Base-by-base conservation (phyloP, 441 rosid genomes). In the Arabidopsis lyrata region DNA sequence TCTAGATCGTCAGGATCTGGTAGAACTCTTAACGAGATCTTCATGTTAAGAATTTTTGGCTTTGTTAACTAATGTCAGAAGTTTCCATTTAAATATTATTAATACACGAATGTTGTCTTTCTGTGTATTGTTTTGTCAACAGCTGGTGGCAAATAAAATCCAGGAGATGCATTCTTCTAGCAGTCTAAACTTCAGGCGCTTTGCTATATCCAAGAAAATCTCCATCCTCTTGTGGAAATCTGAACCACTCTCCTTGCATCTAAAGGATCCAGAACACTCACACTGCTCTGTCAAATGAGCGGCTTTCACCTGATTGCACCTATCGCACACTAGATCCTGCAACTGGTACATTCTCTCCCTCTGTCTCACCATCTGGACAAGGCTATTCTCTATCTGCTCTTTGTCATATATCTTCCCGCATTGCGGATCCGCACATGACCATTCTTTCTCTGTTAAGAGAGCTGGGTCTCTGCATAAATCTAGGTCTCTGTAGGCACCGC, bases 221-320 rank as follows among this genome's bases (percentile, higher is more conserved):
- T 84, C 87, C 97, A 91, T 91, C 81, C 78, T 88, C 64, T 82
- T 74, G 4, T 70, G 82, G 77, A 90, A 95, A 66, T 90, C 93
- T 12, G 92, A 72, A 6, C 56, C 71, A 8, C 80, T 89, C 81
- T 92, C 99, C 83, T 83, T 89, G 86, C 98, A 93, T 73, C 82
- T 77, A 63, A 79, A 91, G 11, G 93, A 84, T 70, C 98, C 98
- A 18, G 86, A 89, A 61, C 99, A 95, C 20, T 79, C 81, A 45
- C 99, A 95, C 73, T 89, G 96, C 83, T 91, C 91, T n/a, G 93
- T 81, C 73, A 95, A 75, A 83, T 95, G 97, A 39, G 89, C 90
- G 2, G 91, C 95, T 83, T 95, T 95, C 80, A 95, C 95, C 72
- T 91, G 98, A 77, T 87, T 89, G 84, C 97, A 95, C 84, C 95